Percentiles rank a stretch among this genome's conserved stretches.
phyloP scores from a whole-genome alignment of 164 flowering plant species.

The Kalanchoe fedtschenkoi region DNA sequence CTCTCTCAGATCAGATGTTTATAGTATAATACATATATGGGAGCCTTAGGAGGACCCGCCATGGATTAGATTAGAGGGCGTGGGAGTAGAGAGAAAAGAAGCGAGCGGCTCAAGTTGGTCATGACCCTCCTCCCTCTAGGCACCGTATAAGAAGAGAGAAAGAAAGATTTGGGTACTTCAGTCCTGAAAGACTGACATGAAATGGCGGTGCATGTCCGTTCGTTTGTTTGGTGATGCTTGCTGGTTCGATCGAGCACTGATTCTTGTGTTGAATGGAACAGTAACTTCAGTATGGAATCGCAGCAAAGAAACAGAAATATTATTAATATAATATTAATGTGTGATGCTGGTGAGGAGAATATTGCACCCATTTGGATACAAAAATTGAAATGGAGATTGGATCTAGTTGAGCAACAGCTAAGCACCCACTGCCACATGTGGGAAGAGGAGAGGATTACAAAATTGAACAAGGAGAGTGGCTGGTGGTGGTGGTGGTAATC shows the following conservation, averaged over 20 bases:
- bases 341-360: background rate
- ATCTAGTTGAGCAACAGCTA: background rate
- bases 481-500: too few relatives aligned
- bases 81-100: too few relatives aligned
- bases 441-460: background rate
- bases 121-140: background rate
- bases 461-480: background rate
- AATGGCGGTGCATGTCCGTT: background rate
- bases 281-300: background rate
- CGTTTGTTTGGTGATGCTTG: background rate
- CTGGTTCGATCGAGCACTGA: background rate
- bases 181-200: background rate
- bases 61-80: background rate
- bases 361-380: background rate
- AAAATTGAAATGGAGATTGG: background rate
- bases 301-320: too few relatives aligned
- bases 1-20: background rate
- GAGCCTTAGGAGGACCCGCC: conserved; percentile 3
- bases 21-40: background rate
- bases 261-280: background rate
- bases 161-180: background rate
- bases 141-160: background rate
- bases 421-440: background rate
- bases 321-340: too few relatives aligned
- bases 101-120: background rate